phyloP scores from a whole-genome alignment of 306 rosid species.

The Sphenostylis stenocarpa region DNA sequence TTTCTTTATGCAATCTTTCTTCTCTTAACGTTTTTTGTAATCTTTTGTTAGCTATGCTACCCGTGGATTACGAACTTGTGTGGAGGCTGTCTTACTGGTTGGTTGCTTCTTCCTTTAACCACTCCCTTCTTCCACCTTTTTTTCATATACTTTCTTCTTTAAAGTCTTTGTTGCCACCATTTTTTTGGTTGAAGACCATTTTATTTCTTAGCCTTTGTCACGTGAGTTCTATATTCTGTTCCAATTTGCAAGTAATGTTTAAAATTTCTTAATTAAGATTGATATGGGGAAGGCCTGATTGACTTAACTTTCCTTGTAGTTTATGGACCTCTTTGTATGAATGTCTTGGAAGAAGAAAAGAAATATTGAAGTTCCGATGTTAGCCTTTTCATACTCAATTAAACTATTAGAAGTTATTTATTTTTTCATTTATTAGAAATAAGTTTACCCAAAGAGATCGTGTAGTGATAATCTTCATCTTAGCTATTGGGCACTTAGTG shows the following conservation, averaged over 20 bases:
- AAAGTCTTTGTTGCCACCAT: too few species aligned
- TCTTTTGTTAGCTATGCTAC: slow-evolving; percentile 57
- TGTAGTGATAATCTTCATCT: background rate
- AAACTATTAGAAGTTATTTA: too few species aligned
- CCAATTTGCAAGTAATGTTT: background rate
- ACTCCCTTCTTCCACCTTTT: background rate
- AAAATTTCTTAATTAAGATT: background rate
- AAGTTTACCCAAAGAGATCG: too few species aligned
- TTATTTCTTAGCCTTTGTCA: background rate
- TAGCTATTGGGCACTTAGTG: background rate
- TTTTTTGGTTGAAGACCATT: too few species aligned
- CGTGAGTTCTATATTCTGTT: background rate
- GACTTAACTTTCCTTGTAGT: background rate
- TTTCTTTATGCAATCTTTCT: background rate
- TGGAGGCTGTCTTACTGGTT: slow-evolving; percentile 81
- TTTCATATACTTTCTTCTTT: too few species aligned
- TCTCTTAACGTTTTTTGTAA: background rate
- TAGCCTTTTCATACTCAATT: too few species aligned
- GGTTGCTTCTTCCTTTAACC: slow-evolving; percentile 33
- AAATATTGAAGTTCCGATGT: too few species aligned
- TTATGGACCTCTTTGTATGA: background rate
- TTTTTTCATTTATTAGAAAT: too few species aligned
- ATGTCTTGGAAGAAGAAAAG: too few species aligned
- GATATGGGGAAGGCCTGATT: background rate
- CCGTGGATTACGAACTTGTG: slow-evolving; percentile 69